Percentiles rank a stretch among this genome's conserved stretches.
Evolutionary conservation across 768 basidiomycete species (phyloP).

Genomic region (Suillus discolor): DNA sequence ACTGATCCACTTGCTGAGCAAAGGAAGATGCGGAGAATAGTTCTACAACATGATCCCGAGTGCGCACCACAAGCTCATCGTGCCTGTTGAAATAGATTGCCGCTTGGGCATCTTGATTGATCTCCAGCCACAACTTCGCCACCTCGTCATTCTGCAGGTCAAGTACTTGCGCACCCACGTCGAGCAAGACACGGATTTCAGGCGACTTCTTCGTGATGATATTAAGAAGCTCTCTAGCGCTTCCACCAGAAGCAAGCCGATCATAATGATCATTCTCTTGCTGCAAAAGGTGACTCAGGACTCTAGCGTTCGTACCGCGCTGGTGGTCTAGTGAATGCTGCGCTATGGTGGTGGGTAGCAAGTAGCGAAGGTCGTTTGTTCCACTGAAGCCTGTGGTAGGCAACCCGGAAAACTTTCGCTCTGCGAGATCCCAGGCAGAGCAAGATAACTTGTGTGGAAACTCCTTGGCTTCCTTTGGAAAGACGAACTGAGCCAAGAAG

Average conservation of each 20-base stretch:
- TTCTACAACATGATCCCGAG: slow-evolving; percentile 38
- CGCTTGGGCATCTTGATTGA: slow-evolving; percentile 33
- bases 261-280: slow-evolving; percentile 43
- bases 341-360: slow-evolving; percentile 20
- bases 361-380: slow-evolving; percentile 50
- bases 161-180: slow-evolving; percentile 59
- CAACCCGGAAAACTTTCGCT: slow-evolving; percentile 28
- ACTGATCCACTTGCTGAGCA: slow-evolving; percentile 40
- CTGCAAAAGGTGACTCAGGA: slow-evolving; percentile 21
- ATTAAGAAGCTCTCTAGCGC: slow-evolving; percentile 28
- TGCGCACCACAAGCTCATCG: slow-evolving; percentile 39
- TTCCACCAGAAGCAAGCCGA: slow-evolving; percentile 16
- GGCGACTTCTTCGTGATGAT: slow-evolving; percentile 35
- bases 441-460: slow-evolving; percentile 51
- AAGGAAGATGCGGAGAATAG: slow-evolving; percentile 40
- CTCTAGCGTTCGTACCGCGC: slow-evolving; percentile 47
- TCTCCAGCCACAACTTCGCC: slow-evolving; percentile 23
- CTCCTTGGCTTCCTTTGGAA: slow-evolving; percentile 52
- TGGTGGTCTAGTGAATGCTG: slow-evolving; percentile 39
- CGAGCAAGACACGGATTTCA: slow-evolving; percentile 46
- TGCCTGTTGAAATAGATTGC: slow-evolving; percentile 44
- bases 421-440: slow-evolving; percentile 56
- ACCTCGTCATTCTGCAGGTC: slow-evolving; percentile 46
- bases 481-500: slow-evolving; percentile 47
- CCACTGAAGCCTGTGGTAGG: slow-evolving; percentile 56